These are phyloP conservation scores for Zasmidium citrigriseum DNA, from an alignment of 2,329 filamentous ascomycete genomes.

Conservation along the genomic window DNA sequence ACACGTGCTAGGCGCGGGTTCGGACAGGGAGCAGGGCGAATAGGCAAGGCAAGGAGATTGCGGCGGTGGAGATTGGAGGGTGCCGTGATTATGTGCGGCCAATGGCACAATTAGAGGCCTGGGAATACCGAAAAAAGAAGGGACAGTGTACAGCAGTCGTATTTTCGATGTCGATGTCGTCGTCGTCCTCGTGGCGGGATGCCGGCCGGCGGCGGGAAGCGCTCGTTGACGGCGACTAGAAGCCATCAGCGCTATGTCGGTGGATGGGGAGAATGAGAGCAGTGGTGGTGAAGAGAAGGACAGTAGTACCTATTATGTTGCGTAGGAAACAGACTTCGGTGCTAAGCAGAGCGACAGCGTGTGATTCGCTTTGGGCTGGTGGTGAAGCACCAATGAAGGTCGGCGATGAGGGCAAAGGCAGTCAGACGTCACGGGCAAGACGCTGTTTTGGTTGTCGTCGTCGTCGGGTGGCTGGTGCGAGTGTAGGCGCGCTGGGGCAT, in stretches of 20 bases:
- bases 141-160: slow-evolving; percentile 13
- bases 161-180: not conserved
- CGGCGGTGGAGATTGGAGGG: slow-evolving; percentile 18
- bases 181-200: slow-evolving; percentile 6
- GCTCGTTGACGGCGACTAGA: slow-evolving; percentile 15
- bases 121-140: slow-evolving; percentile 4
- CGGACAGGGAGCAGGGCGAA: slow-evolving; percentile 13
- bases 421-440: slow-evolving; percentile 3
- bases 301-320: slow-evolving; percentile 20
- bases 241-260: slow-evolving; percentile 21
- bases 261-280: slow-evolving; percentile 1
- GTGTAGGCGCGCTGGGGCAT: not conserved
- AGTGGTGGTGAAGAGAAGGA: slow-evolving; percentile 3
- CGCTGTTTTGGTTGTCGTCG: not conserved
- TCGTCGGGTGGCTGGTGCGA: slow-evolving; percentile 2
- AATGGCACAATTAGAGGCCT: slow-evolving; percentile 20
- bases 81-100: slow-evolving; percentile 17
- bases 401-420: not conserved
- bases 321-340: slow-evolving; percentile 19
- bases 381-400: slow-evolving; percentile 21
- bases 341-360: slow-evolving; percentile 16
- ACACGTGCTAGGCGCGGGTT: slow-evolving; percentile 7
- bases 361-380: slow-evolving; percentile 22
- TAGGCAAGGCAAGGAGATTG: slow-evolving; percentile 14
- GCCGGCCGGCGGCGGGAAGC: slow-evolving; percentile 15